A percentile compares a stretch with the other conserved stretches of the same genome.
These are phyloP conservation scores for Cordyceps fumosorosea DNA, from an alignment of 2,329 filamentous ascomycete genomes.

Conservation along the genomic window DNA sequence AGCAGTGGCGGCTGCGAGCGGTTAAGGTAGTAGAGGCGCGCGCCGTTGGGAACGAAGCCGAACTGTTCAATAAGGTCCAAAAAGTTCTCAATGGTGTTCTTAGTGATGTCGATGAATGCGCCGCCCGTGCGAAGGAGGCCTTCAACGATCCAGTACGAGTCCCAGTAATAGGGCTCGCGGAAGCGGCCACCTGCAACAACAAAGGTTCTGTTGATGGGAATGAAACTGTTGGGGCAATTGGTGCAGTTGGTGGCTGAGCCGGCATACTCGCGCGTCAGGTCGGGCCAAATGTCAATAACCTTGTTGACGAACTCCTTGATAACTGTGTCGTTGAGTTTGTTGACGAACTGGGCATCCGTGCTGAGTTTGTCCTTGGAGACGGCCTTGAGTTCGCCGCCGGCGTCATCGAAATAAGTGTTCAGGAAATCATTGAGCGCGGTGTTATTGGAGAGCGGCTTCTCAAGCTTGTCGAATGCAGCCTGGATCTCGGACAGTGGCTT, in stretches of 20 bases:
- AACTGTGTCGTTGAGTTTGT: conserved; percentile 49
- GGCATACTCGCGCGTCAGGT: conserved; percentile 55
- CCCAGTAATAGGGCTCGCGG: conserved; percentile 66
- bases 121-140: conserved; percentile 59
- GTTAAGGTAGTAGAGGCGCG: conserved; percentile 61
- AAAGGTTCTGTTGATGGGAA: conserved; percentile 60
- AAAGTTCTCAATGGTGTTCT: conserved; percentile 65
- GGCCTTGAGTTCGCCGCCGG: conserved; percentile 54
- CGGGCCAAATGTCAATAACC: conserved; percentile 64
- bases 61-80: conserved; percentile 58
- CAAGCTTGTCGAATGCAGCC: conserved; percentile 51
- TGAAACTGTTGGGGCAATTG: conserved; percentile 57
- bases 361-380: conserved; percentile 45
- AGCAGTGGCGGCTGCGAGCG: conserved; percentile 61
- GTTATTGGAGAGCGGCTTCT: conserved; percentile 56
- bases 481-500: conserved; percentile 54
- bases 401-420: conserved; percentile 54
- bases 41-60: conserved; percentile 63
- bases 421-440: conserved; percentile 56
- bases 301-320: conserved; percentile 54
- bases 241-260: conserved; percentile 46
- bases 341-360: conserved; percentile 52
- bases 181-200: conserved; percentile 67
- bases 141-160: conserved; percentile 63
- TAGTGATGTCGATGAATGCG: conserved; percentile 54